Evolutionary conservation across 257 asterid genomes (phyloP).

Genomic region (Gynochthodes officinalis): DNA sequence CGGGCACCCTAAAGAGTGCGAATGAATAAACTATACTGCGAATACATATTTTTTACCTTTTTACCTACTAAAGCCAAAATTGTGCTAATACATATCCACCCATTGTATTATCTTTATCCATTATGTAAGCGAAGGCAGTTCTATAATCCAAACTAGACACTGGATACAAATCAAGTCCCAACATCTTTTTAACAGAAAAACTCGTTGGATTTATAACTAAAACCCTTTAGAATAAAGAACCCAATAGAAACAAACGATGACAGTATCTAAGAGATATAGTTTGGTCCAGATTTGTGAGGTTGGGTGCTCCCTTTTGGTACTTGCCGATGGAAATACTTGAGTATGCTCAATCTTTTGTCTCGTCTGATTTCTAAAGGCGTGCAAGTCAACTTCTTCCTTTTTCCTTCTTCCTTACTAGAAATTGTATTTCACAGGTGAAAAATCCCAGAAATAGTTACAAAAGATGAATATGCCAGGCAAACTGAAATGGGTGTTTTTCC

Average conservation of each 20-base stretch:
- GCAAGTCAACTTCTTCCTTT: background rate
- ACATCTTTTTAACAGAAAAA: background rate
- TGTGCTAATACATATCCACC: no score
- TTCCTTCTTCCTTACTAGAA: background rate
- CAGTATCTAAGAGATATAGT: background rate
- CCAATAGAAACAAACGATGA: no score
- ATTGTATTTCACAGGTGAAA: background rate
- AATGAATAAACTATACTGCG: no score
- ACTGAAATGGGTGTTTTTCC: slow-evolving; percentile 18
- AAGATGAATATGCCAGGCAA: background rate
- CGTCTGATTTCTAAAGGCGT: background rate
- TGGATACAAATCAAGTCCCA: background rate
- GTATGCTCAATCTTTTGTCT: slow-evolving; percentile 1
- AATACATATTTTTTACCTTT: no score
- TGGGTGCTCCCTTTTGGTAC: background rate
- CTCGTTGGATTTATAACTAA: background rate
- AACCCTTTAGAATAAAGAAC: background rate
- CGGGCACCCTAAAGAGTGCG: no score
- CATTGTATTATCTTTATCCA: no score
- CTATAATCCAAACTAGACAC: background rate
- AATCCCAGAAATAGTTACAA: background rate
- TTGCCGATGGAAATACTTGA: background rate
- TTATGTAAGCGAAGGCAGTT: no score
- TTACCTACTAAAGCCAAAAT: no score
- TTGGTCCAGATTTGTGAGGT: background rate